Conservation (phyloP, 768 basidiomycete species). For the Jaapia argillacea region DNA sequence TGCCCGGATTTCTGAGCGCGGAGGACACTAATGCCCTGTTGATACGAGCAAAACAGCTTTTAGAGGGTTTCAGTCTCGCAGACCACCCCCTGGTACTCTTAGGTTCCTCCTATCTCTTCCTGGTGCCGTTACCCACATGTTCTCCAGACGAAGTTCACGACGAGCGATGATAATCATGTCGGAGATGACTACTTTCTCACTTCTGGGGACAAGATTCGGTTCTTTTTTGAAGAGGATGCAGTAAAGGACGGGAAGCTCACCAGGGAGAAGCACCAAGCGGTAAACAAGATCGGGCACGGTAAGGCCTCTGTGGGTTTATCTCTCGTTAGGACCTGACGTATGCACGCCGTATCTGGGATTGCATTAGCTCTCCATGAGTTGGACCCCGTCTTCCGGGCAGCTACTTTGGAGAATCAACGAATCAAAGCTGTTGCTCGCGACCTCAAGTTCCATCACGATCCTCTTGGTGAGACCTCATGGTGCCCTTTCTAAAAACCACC, state of each 20-base stretch:
- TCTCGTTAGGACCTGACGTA: not conserved
- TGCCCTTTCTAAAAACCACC: not conserved
- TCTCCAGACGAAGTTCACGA: conserved; percentile 81
- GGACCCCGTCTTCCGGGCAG: conserved; percentile 70
- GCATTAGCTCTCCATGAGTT: conserved; percentile 77
- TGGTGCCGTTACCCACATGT: not conserved
- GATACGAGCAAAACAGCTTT: conserved; percentile 57
- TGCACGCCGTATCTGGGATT: not conserved
- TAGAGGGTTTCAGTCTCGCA: conserved; percentile 68
- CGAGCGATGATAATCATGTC: conserved; percentile 63
- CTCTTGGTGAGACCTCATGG: conserved; percentile 47
- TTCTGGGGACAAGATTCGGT: conserved; percentile 91
- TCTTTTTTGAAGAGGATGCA: conserved; percentile 89
- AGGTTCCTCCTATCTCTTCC: not conserved
- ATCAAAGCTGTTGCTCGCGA: conserved; percentile 65
- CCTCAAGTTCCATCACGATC: conserved; percentile 76
- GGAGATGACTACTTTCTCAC: conserved; percentile 91
- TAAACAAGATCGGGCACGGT: conserved; percentile 97
- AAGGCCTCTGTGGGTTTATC: not conserved
- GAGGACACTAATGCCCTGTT: conserved; percentile 55
- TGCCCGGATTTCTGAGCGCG: conserved; percentile 62
- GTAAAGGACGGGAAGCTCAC: conserved; percentile 66
- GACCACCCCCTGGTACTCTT: conserved; percentile 68
- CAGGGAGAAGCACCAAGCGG: conserved; percentile 61
- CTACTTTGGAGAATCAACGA: conserved; percentile 72